Evolutionary conservation across 768 basidiomycete genomes (phyloP).

Genomic region (Jaapia argillacea): DNA sequence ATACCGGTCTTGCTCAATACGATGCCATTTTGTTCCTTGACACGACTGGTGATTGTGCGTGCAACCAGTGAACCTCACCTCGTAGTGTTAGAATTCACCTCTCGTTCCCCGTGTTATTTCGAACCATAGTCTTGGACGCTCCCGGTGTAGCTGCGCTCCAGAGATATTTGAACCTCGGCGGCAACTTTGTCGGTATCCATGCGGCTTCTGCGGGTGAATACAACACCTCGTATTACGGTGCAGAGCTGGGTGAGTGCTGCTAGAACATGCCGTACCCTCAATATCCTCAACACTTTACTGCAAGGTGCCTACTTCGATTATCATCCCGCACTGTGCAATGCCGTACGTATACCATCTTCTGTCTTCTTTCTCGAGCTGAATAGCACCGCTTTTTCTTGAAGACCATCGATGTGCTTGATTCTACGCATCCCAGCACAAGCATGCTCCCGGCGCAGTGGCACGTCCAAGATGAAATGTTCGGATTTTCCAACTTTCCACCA

Average conservation of each 20-base stretch:
- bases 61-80: too few species aligned
- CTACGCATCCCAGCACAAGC: conserved; percentile 51
- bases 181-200: conserved; percentile 40
- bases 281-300: background rate
- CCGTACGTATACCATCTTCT: conserved; percentile 29
- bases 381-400: conserved; percentile 12
- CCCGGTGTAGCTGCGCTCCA: conserved; percentile 52
- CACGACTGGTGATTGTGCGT: conserved; percentile 35
- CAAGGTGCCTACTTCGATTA: conserved; percentile 62
- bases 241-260: conserved; percentile 32
- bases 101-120: too few species aligned
- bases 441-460: conserved; percentile 42
- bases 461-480: conserved; percentile 51
- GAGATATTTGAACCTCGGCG: conserved; percentile 54
- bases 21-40: conserved; percentile 36
- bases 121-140: conserved; percentile 53
- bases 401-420: conserved; percentile 32
- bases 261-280: conserved; percentile 7
- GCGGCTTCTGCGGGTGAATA: conserved; percentile 49
- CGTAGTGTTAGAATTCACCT: too few species aligned
- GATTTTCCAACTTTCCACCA: too few species aligned
- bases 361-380: conserved; percentile 10
- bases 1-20: conserved; percentile 26
- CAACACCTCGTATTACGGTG: conserved; percentile 42
- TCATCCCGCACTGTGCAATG: conserved; percentile 59